A percentile compares a stretch with the other conserved stretches of the same genome.
phyloP scores from a whole-genome alignment of 352 stramenopile genomes.

The Pythium phragmitis region DNA sequence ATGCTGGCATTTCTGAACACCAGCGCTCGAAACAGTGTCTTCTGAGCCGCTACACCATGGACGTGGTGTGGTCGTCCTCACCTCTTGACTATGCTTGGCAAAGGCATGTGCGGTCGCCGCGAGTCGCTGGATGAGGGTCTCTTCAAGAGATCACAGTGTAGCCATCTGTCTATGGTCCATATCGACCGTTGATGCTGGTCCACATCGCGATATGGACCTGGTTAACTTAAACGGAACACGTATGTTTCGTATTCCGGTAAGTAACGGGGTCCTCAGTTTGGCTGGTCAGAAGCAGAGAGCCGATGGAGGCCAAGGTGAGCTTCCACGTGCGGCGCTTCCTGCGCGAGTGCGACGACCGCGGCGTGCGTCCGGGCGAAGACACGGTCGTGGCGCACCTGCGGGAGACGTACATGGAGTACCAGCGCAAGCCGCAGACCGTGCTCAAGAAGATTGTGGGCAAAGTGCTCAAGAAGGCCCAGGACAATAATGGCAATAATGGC shows the following conservation, averaged over 20 bases:
- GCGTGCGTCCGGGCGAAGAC: conserved; percentile 52
- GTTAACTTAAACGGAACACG: background rate
- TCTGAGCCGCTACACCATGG: no score
- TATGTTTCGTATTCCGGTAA: background rate
- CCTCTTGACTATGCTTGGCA: no score
- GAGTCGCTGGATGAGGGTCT: no score
- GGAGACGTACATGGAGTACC: conserved; percentile 83
- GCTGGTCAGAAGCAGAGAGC: conserved; percentile 3
- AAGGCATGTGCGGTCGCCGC: no score
- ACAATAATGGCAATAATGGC: background rate
- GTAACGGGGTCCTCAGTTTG: conserved; percentile 5
- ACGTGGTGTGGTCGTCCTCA: no score
- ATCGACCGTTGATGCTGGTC: background rate
- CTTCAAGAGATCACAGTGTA: background rate
- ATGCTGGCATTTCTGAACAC: no score
- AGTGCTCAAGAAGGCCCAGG: conserved; percentile 60
- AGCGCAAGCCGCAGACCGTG: conserved; percentile 72
- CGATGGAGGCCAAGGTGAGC: conserved; percentile 84
- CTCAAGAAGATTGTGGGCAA: conserved; percentile 71
- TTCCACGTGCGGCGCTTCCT: conserved; percentile 87
- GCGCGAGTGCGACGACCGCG: conserved; percentile 74
- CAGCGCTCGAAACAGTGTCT: no score
- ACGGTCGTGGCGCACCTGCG: conserved; percentile 62
- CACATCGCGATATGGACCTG: conserved; percentile 6
- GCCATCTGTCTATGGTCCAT: background rate